Conservation (phyloP, 441 rosid genomes). For the Omphalea diandra region DNA sequence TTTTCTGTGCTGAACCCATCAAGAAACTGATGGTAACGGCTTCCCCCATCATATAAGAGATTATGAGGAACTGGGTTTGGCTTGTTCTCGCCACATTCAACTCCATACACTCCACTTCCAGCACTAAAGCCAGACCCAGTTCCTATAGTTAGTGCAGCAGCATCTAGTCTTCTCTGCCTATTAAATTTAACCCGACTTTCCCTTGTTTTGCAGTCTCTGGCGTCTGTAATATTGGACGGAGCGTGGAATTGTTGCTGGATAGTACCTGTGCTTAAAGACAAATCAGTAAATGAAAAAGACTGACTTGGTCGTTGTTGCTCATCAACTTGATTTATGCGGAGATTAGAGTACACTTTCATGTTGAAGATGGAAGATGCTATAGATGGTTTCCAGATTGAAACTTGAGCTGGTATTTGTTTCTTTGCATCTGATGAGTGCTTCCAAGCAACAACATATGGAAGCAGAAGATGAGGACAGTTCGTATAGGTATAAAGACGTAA, state of each 20-base stretch:
- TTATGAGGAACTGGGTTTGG: background rate
- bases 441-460: background rate
- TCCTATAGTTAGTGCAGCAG: conserved; percentile 1
- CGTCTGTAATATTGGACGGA: background rate
- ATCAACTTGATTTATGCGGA: background rate
- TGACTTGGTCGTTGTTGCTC: background rate
- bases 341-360: background rate
- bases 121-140: conserved; percentile 7
- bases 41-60: too few relatives aligned
- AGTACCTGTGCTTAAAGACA: conserved; percentile 17
- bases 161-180: conserved; percentile 6
- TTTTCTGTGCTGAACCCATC: background rate
- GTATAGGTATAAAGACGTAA: background rate
- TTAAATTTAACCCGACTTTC: background rate
- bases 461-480: conserved; percentile 1
- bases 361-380: background rate
- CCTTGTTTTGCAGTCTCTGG: too few relatives aligned
- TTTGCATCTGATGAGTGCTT: background rate
- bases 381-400: background rate
- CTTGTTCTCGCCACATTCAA: background rate
- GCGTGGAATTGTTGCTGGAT: background rate
- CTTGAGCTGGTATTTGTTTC: background rate
- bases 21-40: background rate
- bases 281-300: conserved; percentile 3
- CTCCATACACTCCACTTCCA: background rate